Conservation (phyloP, 164 flowering plant genomes). For the Hamamelis virginiana region DNA sequence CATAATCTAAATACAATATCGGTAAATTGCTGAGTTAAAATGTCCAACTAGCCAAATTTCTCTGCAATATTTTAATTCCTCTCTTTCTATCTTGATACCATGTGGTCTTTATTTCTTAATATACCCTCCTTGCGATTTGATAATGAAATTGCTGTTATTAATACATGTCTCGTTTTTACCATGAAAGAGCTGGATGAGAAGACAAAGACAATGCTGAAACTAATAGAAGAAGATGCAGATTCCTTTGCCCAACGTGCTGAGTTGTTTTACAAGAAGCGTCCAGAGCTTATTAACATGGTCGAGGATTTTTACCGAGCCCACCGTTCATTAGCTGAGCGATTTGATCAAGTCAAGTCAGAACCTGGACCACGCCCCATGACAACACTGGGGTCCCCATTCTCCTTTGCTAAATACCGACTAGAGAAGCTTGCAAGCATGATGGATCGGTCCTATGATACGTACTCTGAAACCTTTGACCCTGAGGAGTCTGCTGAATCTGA, state of each 20-base stretch:
- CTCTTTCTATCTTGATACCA: neutral
- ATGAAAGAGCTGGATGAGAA: conserved; percentile 70
- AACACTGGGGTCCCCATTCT: conserved; percentile 41
- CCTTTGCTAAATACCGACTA: conserved; percentile 23
- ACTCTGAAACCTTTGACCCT: conserved; percentile 40
- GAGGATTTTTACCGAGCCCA: conserved; percentile 82
- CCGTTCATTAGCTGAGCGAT: conserved; percentile 78
- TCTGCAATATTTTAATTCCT: neutral
- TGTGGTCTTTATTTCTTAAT: neutral
- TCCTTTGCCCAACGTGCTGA: conserved; percentile 88
- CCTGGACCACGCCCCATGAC: conserved; percentile 34
- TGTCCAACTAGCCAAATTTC: neutral
- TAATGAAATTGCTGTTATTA: neutral
- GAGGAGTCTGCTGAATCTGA: conserved; percentile 68
- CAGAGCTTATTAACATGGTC: conserved; percentile 80
- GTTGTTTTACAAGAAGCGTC: conserved; percentile 91
- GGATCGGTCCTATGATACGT: conserved; percentile 29
- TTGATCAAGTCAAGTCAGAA: conserved; percentile 64
- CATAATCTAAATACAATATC: neutral
- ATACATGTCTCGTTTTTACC: neutral
- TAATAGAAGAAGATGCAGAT: conserved; percentile 86
- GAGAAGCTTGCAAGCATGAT: conserved; percentile 23
- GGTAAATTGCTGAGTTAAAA: neutral
- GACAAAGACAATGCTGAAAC: conserved; percentile 70
- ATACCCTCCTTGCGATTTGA: neutral